These are phyloP conservation scores for Kodamaea alishanica DNA, from an alignment of 1,139 yeast genomes.

Conservation along the genomic window DNA sequence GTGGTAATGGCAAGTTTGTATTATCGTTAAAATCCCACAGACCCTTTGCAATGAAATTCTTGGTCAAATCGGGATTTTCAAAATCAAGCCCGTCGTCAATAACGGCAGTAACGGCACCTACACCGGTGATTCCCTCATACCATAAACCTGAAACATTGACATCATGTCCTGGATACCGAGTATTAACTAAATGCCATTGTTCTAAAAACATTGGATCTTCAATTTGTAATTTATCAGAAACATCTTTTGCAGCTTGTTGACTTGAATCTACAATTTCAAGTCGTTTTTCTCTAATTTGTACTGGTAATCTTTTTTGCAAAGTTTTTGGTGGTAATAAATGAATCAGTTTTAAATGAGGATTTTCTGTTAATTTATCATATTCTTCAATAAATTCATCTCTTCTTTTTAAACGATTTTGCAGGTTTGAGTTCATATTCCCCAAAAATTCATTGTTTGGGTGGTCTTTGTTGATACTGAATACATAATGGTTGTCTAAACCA, in stretches of 20 bases:
- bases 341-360: slow-evolving; percentile 37
- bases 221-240: slow-evolving; percentile 56
- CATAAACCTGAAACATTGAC: slow-evolving; percentile 85
- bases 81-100: slow-evolving; percentile 94
- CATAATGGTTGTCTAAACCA: slow-evolving; percentile 57
- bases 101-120: slow-evolving; percentile 77
- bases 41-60: slow-evolving; percentile 72
- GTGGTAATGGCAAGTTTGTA: slow-evolving; percentile 71
- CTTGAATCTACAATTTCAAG: slow-evolving; percentile 44
- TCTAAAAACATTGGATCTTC: slow-evolving; percentile 73
- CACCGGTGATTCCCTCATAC: slow-evolving; percentile 79
- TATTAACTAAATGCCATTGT: slow-evolving; percentile 91
- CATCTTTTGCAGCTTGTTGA: slow-evolving; percentile 38
- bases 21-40: slow-evolving; percentile 89
- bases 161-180: slow-evolving; percentile 72
- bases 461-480: slow-evolving; percentile 50
- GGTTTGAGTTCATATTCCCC: slow-evolving; percentile 36
- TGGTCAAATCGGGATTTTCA: slow-evolving; percentile 66
- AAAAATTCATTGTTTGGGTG: slow-evolving; percentile 33
- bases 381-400: slow-evolving; percentile 22
- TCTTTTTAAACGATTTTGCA: slow-evolving; percentile 26
- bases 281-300: slow-evolving; percentile 17
- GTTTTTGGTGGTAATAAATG: slow-evolving; percentile 49
- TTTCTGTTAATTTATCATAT: slow-evolving; percentile 27
- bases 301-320: slow-evolving; percentile 47